Base-by-base conservation (phyloP, 352 stramenopile species). In the Phytophthora megakarya region DNA sequence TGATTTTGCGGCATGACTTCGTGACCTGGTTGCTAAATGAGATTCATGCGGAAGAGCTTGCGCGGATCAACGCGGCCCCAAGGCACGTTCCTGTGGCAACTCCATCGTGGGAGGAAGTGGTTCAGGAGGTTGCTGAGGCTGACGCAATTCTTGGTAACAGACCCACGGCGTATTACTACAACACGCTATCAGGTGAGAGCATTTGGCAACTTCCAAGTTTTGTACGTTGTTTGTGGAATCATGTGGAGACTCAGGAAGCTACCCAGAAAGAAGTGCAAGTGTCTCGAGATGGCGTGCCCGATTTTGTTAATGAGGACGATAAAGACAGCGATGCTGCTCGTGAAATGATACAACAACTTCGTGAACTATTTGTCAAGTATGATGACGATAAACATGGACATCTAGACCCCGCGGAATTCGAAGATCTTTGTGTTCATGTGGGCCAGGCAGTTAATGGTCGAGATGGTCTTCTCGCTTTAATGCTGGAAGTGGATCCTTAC, bases 381-480 rank as follows among this genome's bases (percentile, higher is more conserved):
- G 81, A 90, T 30, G 82, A 89, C 18, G 80, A 92, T 46, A 61
- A 70, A 3, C 81, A 76, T 2, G 73, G 74, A 0, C 35, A 64
- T n/a, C 43, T 92, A 35, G 79, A 88, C 33, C 44, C 57, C 4
- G 58, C 60, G 6, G 79, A 92, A 61, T 87, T 90, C 39, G 49
- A 85, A 21, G 79, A 89, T 45, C 37, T 90, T 1, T 92, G 83
- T 33, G 79, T 89, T 1, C 75, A 69, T 15, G 57, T 89, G 3
- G 77, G 70, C 0, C 73, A 81, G n/a, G n/a, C 61, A 11, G 19
- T 78, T 2, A 70, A 78, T 48, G 65, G 53, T 0, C 51, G 16
- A 11, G 68, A 75, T 11, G 61, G 50, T 8, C 46, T 86, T 11
- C 23, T 66, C 8, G 55, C 43, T 56, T 64, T 84, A 13, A 88